Evolutionary conservation across 352 stramenopile species (phyloP), one percentile per base, ranked within the genome.

Genomic region (Phytophthora pluvialis): DNA sequence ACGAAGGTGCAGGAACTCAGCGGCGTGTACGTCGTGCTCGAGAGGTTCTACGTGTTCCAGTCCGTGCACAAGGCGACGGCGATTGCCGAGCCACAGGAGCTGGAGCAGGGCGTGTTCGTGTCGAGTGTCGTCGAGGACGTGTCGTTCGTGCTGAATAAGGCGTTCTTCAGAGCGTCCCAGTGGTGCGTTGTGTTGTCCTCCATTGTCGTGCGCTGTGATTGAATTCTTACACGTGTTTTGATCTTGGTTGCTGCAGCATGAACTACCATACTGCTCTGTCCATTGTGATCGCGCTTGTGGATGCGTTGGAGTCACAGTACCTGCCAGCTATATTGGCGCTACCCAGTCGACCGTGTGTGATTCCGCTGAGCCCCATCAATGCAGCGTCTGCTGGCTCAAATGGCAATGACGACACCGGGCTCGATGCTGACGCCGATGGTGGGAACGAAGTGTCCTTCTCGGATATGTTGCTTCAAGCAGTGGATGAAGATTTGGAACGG

Each of bases 21-120:
- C 50, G 87, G 85, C 21, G 83, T 95, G 13, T 95, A 95, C 44
- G 54, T 95, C 25, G 60, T 95, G 29, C 54, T 95, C 5, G 87
- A 94, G 67, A 83, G 84, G 25, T 95, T 93, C 54, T 95, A 95
- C 63, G 76, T 95, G 12, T 89, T 91, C 43, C 87, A 95, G 67
- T 92, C 84, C 4, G 83, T 92, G 38, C 85, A 90, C 65, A 95
- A 95, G 65, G 87, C 87, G 28, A 91, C 83, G 0, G 84, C 80
- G 15, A 93, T 95, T 66, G 80, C 85, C 21, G 87, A 95, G 50
- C 82, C 78, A 5, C 85, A 95, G 55, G 78, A 86, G 59, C 70
- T 95, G 16, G 77, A 92, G 60, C 47, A 75, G 0, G 64, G 73
- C 16, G 81, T 94, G 12, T 94, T 85, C 47, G 80, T 93, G 3